phyloP scores from a whole-genome alignment of 805 yeast genomes.

The Saccharomycopsis vini region DNA sequence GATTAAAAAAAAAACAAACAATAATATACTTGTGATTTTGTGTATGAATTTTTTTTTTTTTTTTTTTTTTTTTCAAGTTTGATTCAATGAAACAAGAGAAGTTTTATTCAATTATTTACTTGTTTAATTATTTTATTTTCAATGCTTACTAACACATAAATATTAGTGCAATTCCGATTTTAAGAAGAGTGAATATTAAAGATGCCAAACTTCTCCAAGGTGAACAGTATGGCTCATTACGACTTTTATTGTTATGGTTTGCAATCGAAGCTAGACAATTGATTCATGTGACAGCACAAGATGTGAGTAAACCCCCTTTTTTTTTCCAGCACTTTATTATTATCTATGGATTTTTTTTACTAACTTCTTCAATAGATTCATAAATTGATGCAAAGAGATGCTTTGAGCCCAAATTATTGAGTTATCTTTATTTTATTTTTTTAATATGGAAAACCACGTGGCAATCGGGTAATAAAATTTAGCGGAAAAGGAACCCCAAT shows the following conservation, averaged over 20 bases:
- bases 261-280: conserved; percentile 84
- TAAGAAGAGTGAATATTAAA: conserved; percentile 68
- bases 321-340: background rate
- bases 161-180: conserved; percentile 68
- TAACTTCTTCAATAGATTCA: conserved; percentile 1
- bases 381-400: conserved; percentile 2
- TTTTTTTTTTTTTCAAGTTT: background rate
- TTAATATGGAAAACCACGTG: background rate
- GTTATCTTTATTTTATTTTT: background rate
- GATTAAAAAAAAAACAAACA: background rate
- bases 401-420: conserved; percentile 9
- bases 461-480: background rate
- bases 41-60: background rate
- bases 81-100: background rate
- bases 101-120: background rate
- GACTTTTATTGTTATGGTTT: conserved; percentile 86
- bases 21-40: background rate
- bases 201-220: conserved; percentile 44
- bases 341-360: background rate
- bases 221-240: conserved; percentile 53
- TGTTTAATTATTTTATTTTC: background rate
- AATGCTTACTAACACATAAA: background rate
- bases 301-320: conserved; percentile 36
- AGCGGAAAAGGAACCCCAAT: no score
- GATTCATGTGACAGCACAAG: conserved; percentile 74